Evolutionary conservation across 23 red algal species (phyloP).

Genomic region (Gracilaria gracilis): DNA sequence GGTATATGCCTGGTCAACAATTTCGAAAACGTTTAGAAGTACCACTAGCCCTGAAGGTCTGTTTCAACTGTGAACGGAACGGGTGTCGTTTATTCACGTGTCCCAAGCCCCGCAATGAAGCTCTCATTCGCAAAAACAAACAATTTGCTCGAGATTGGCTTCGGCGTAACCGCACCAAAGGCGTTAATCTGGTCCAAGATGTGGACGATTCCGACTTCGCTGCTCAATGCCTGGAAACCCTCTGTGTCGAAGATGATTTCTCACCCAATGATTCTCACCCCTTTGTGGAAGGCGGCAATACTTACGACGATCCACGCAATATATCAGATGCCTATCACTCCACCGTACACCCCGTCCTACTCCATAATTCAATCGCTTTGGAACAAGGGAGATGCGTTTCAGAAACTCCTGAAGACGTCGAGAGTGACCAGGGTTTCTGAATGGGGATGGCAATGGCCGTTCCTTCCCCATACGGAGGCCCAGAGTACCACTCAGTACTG

Average conservation of each 20-base stretch:
- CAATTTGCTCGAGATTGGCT: constrained; percentile 1
- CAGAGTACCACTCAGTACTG: neutral
- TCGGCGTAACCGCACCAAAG: neutral
- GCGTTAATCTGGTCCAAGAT: neutral
- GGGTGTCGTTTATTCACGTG: neutral
- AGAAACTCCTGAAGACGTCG: too few relatives aligned
- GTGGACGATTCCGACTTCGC: neutral
- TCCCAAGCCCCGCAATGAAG: neutral
- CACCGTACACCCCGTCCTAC: neutral
- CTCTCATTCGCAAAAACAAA: neutral
- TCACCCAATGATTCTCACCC: too few relatives aligned
- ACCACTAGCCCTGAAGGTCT: neutral
- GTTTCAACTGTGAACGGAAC: neutral
- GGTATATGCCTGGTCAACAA: too few relatives aligned
- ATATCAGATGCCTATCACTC: neutral
- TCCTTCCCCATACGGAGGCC: neutral
- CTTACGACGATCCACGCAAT: neutral
- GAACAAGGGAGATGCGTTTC: too few relatives aligned
- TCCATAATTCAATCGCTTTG: neutral
- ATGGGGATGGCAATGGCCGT: neutral
- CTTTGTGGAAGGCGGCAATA: neutral
- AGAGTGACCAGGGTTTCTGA: constrained; percentile 31
- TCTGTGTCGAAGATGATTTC: neutral
- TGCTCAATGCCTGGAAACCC: neutral
- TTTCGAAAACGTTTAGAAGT: too few relatives aligned